Evolutionary conservation across 106 monocot species (phyloP).

Genomic region (Apostasia ramifera): DNA sequence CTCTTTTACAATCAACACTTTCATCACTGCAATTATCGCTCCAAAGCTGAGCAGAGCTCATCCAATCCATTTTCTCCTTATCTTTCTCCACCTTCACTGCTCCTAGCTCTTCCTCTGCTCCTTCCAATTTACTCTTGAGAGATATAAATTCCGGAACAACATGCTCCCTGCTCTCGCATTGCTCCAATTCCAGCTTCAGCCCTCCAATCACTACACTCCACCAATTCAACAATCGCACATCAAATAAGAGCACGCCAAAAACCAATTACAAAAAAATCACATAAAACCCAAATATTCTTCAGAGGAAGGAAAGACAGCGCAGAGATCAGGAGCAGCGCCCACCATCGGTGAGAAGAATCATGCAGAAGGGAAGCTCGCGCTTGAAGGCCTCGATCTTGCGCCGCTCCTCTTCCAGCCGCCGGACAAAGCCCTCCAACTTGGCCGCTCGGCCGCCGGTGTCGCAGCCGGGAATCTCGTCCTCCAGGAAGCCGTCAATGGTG

Average conservation of each 20-base stretch:
- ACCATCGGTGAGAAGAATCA: conserved; percentile 33
- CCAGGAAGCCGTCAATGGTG: conserved; percentile 11
- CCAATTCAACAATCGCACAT: not conserved
- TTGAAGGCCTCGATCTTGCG: conserved; percentile 75
- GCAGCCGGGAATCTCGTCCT: conserved; percentile 8
- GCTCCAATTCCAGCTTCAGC: conserved; percentile 39
- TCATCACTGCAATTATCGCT: conserved; percentile 32
- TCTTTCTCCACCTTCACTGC: conserved; percentile 32
- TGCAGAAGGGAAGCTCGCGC: conserved; percentile 71
- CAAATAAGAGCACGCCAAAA: not conserved
- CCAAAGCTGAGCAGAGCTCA: conserved; percentile 91
- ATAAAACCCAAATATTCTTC: conserved; percentile 1
- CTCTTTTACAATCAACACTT: not conserved
- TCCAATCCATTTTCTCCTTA: conserved; percentile 71
- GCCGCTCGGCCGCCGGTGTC: conserved; percentile 4
- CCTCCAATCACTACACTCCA: conserved; percentile 40
- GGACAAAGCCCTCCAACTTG: conserved; percentile 38
- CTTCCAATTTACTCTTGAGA: conserved; percentile 30
- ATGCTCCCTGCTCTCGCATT: conserved; percentile 16
- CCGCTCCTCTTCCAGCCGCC: conserved; percentile 57
- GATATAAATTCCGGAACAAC: conserved; percentile 49
- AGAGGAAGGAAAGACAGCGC: not conserved
- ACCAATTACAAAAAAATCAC: not conserved
- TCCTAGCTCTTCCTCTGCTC: conserved; percentile 15
- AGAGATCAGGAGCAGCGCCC: not conserved